phyloP scores from a whole-genome alignment of 2,329 filamentous ascomycete species.

The Aspergillus clavatus region DNA sequence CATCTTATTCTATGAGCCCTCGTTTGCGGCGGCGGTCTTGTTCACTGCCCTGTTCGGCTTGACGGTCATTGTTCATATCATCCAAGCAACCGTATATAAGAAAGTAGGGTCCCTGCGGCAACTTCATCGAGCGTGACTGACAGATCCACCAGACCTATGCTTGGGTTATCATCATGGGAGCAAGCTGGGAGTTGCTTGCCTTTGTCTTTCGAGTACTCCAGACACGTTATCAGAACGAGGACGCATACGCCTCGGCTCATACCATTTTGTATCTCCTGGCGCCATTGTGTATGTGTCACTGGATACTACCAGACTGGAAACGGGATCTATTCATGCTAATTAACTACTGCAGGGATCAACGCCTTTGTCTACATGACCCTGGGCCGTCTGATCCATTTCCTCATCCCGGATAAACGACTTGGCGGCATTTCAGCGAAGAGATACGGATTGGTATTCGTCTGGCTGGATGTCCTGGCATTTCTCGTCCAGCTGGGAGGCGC shows the following conservation, averaged over 20 bases:
- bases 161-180: slow-evolving; percentile 45
- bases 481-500: slow-evolving; percentile 42
- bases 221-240: slow-evolving; percentile 1
- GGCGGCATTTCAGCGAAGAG: slow-evolving; percentile 33
- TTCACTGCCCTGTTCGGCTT: slow-evolving; percentile 34
- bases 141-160: too few relatives aligned
- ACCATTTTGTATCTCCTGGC: slow-evolving; percentile 9
- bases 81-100: slow-evolving; percentile 33
- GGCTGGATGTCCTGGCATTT: slow-evolving; percentile 43
- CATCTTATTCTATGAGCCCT: slow-evolving; percentile 32
- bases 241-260: not conserved
- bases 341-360: slow-evolving; percentile 35
- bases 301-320: too few relatives aligned
- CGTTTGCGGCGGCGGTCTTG: slow-evolving; percentile 32
- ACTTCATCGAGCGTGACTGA: too few relatives aligned
- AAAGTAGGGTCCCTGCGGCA: too few relatives aligned
- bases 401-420: slow-evolving; percentile 31
- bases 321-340: not conserved
- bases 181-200: slow-evolving; percentile 39
- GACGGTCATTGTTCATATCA: slow-evolving; percentile 23
- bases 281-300: slow-evolving; percentile 5
- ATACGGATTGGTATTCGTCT: slow-evolving; percentile 42
- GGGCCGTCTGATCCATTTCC: slow-evolving; percentile 40
- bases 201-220: slow-evolving; percentile 32
- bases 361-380: slow-evolving; percentile 43